Percentiles rank a stretch among this genome's conserved stretches.
These are phyloP conservation scores for Acer saccharum DNA, from an alignment of 345 rosid genomes.

Conservation along the genomic window DNA sequence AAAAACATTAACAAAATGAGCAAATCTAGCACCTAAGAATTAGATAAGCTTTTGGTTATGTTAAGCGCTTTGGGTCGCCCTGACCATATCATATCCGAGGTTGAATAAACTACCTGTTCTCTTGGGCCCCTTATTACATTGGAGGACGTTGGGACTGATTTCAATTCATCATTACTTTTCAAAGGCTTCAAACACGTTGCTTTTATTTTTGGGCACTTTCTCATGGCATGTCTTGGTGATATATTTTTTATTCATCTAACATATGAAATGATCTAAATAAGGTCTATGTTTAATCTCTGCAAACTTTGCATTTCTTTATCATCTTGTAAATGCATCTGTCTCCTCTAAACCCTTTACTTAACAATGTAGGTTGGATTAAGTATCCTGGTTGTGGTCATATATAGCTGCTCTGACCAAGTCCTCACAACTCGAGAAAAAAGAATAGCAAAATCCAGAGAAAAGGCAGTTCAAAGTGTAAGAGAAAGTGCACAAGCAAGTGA, in stretches of 20 bases:
- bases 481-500: constrained; percentile 74
- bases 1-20: neutral
- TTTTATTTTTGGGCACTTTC: constrained; percentile 7
- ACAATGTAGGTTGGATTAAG: constrained; percentile 69
- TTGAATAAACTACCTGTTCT: neutral
- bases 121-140: neutral
- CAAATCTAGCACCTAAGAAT: constrained; percentile 1
- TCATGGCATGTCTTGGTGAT: neutral
- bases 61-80: neutral
- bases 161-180: neutral
- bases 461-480: constrained; percentile 84
- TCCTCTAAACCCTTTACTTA: constrained; percentile 26
- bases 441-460: constrained; percentile 83
- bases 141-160: neutral
- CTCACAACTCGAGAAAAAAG: constrained; percentile 87
- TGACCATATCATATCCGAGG: neutral
- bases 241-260: constrained; percentile 1
- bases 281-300: neutral
- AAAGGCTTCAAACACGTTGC: neutral
- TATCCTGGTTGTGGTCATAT: constrained; percentile 75
- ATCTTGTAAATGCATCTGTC: constrained; percentile 9
- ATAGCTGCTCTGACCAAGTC: constrained; percentile 97
- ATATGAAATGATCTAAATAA: neutral
- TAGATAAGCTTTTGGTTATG: neutral
- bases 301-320: neutral